Evolutionary conservation across 2,329 filamentous ascomycete species (phyloP), one percentile per base, ranked within the genome.

Genomic region (Juglanconis juglandina): DNA sequence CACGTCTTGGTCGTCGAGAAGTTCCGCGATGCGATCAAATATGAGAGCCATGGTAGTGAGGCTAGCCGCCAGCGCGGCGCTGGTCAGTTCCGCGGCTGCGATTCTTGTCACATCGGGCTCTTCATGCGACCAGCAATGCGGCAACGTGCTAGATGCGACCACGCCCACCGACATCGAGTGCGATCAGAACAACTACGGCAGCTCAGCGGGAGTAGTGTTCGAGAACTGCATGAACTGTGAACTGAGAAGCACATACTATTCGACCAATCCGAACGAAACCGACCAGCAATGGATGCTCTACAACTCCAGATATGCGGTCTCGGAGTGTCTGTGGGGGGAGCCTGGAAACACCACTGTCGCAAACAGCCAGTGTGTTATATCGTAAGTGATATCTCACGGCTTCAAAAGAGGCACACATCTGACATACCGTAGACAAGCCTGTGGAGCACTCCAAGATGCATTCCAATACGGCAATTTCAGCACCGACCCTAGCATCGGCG

Each of bases 271-370:
- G 17, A 76, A 76, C 13, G 65, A 79, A 59, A 81, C 83, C 1
- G 85, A 88, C 65, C 71, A 81, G 10, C 75, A 84, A 64, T 80
- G 76, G 63, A 72, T 80, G 54, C 71, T 87, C 14, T 87, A 86
- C 64, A 87, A 87, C 64, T 64, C 87, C 56, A 78, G 85, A 67
- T 87, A 79, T 66, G 76, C 82, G 5, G 64, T 81, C 1, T 81
- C 80, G 1, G 79, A 79, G 66, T 88, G 86, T 66, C 66, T 87
- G 1, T 87, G 78, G 61, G 81, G 80, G 2, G 69, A 71, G 5
- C 79, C 79, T 0, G 71, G 75, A 35, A 79, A 82, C 57, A 66
- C 74, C 1, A 64, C 76, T 10, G 68, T 75, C 10, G 70, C 70
- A 2, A 71, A 75, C 58, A 80, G 72, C 10, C 82, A 80, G 8